Conservation (phyloP, 2,329 filamentous ascomycete species). For the Xylaria sp. region DNA sequence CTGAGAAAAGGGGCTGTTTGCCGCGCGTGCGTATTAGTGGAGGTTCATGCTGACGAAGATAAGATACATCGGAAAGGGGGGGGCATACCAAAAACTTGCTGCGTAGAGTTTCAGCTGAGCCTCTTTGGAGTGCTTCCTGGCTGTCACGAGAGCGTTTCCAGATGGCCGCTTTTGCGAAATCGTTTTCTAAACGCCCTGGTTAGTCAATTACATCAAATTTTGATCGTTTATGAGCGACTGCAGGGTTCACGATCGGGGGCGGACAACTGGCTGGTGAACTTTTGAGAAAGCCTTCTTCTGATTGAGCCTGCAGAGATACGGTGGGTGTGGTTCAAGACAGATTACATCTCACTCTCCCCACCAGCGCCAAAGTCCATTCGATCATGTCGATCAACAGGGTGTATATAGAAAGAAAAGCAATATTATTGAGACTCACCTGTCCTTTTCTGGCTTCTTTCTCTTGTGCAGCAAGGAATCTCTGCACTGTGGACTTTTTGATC, state of each 20-base stretch:
- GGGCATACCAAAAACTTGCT: slow-evolving; percentile 76
- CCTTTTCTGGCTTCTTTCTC: slow-evolving; percentile 69
- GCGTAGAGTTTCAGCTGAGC: slow-evolving; percentile 78
- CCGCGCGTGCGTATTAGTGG: slow-evolving; percentile 28
- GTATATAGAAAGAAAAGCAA: background rate
- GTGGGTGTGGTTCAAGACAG: background rate
- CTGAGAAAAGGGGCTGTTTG: slow-evolving; percentile 81
- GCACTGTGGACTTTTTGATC: slow-evolving; percentile 81
- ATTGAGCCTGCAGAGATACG: background rate
- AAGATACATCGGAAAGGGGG: slow-evolving; percentile 28
- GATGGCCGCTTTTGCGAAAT: slow-evolving; percentile 72
- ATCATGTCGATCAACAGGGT: background rate
- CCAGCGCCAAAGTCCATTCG: background rate
- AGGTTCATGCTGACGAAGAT: background rate
- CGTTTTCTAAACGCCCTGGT: slow-evolving; percentile 60
- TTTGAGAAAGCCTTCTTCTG: background rate
- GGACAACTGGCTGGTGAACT: background rate
- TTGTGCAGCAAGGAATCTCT: slow-evolving; percentile 67
- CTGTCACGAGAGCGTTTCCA: slow-evolving; percentile 71
- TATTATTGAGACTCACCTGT: slow-evolving; percentile 50
- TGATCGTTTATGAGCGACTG: background rate
- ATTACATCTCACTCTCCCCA: background rate
- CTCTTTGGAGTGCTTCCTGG: slow-evolving; percentile 72
- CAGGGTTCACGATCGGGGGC: too few relatives aligned
- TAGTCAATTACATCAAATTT: background rate